phyloP scores from a whole-genome alignment of 75 land plant species.

The Cryptomeria japonica region DNA sequence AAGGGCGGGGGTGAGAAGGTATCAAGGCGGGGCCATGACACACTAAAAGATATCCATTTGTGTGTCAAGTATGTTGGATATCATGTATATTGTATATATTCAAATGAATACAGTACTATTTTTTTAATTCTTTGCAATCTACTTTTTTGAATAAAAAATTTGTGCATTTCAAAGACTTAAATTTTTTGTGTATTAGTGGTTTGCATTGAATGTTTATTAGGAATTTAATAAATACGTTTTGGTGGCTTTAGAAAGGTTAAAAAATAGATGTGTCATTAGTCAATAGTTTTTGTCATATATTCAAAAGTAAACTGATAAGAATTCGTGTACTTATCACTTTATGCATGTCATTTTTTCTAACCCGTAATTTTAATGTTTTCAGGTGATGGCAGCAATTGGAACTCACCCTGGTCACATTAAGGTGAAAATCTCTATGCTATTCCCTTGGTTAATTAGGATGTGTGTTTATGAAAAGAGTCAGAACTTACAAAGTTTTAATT shows the following conservation, averaged over 20 bases:
- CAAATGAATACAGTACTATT: too few species aligned
- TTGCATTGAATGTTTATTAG: neutral
- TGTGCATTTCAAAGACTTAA: neutral
- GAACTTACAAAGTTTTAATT: neutral
- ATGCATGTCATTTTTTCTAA: neutral
- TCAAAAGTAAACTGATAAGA: neutral
- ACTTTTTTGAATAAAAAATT: too few species aligned
- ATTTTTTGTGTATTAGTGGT: neutral
- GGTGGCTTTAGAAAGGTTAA: neutral
- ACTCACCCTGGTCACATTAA: constrained; percentile 10
- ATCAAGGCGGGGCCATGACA: too few species aligned
- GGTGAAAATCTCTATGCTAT: neutral
- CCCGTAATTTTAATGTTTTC: neutral
- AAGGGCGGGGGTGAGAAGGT: too few species aligned
- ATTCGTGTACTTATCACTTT: neutral
- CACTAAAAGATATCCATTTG: too few species aligned
- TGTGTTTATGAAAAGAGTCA: neutral
- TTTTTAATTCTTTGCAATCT: too few species aligned
- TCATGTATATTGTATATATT: too few species aligned
- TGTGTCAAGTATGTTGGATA: too few species aligned
- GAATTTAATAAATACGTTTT: neutral
- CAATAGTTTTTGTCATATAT: neutral
- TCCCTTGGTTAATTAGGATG: neutral
- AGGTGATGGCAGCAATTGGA: constrained; percentile 12
- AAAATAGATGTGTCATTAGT: neutral